Conservation (phyloP, 2,329 filamentous ascomycete species). For the Alternaria consortialis region DNA sequence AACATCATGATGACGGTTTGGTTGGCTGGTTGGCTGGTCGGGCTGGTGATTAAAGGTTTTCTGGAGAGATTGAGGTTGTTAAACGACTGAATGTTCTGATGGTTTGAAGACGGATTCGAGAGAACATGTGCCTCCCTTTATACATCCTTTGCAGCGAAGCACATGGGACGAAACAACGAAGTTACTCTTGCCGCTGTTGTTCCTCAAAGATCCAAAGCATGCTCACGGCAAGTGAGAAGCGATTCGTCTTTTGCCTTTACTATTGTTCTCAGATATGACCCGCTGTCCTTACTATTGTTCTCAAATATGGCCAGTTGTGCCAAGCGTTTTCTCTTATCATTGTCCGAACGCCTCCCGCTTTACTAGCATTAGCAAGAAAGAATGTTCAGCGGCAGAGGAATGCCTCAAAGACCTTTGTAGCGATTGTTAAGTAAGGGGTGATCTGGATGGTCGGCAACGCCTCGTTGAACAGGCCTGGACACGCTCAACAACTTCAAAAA, state of each 20-base stretch:
- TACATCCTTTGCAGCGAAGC: constrained; percentile 9
- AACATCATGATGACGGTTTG: constrained; percentile 26
- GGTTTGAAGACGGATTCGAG: constrained; percentile 5
- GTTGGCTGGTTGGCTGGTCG: constrained; percentile 9
- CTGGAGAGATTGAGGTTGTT: constrained; percentile 15
- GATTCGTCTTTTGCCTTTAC: background rate
- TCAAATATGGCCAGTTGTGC: background rate
- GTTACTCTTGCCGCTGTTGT: background rate
- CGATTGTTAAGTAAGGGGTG: background rate
- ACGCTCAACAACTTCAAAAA: background rate
- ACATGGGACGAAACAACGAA: background rate
- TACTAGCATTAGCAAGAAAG: background rate
- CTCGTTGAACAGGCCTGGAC: background rate
- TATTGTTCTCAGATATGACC: constrained; percentile 1
- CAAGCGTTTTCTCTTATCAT: background rate
- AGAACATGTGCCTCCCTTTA: constrained; percentile 18
- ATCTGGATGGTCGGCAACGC: background rate
- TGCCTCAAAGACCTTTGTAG: background rate
- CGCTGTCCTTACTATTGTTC: constrained; percentile 1
- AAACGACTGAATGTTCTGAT: constrained; percentile 31
- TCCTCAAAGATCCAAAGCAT: background rate
- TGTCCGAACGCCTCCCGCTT: constrained; percentile 1
- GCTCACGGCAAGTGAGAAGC: background rate
- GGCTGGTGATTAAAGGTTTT: constrained; percentile 17
- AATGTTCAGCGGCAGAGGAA: background rate